A percentile compares a stretch with the other conserved stretches of the same genome.
Conservation (phyloP, 331 rosid genomes). For the Erythrophleum ivorense region DNA sequence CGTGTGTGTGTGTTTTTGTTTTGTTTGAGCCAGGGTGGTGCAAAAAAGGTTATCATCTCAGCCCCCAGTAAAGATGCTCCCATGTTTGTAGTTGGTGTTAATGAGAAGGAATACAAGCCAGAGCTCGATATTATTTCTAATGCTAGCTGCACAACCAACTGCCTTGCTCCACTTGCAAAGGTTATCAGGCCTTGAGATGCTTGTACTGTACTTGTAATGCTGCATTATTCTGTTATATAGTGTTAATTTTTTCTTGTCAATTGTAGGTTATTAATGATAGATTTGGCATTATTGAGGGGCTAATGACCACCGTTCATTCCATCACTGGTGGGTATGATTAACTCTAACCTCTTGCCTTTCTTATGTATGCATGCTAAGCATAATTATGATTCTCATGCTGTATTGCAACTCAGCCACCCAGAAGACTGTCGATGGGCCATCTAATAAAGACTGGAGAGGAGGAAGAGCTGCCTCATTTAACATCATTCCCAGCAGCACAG, state of each 20-base stretch:
- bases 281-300: slow-evolving; percentile 74
- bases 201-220: neutral
- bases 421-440: slow-evolving; percentile 70
- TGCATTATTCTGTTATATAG: neutral
- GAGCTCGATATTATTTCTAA: slow-evolving; percentile 57
- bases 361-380: neutral
- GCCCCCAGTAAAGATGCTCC: slow-evolving; percentile 70
- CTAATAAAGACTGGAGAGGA: slow-evolving; percentile 66
- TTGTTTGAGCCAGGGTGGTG: slow-evolving; percentile 58
- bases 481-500: slow-evolving; percentile 71
- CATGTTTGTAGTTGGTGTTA: slow-evolving; percentile 71
- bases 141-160: slow-evolving; percentile 79
- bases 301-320: slow-evolving; percentile 74
- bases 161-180: slow-evolving; percentile 75
- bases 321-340: slow-evolving; percentile 56
- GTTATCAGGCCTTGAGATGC: slow-evolving; percentile 24
- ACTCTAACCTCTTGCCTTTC: neutral
- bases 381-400: neutral
- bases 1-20: neutral
- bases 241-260: neutral
- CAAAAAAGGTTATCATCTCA: slow-evolving; percentile 71
- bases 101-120: slow-evolving; percentile 66
- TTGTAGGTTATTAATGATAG: slow-evolving; percentile 69
- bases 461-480: slow-evolving; percentile 74
- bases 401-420: slow-evolving; percentile 58